phyloP scores from a whole-genome alignment of 179 eudicot species.

The Camellia oleifera region DNA sequence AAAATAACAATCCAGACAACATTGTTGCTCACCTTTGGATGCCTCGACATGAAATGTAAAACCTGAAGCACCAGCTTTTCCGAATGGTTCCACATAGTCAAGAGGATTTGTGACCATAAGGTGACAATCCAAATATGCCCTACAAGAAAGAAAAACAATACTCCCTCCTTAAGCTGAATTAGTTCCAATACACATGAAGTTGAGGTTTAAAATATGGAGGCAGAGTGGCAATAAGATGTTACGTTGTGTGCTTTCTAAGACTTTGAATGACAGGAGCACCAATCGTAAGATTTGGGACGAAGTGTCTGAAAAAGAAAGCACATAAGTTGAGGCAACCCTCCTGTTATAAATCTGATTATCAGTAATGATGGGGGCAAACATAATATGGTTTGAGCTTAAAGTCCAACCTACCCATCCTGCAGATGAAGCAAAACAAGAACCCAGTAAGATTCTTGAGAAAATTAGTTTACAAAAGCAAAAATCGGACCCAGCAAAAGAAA shows the following conservation, averaged over 20 bases:
- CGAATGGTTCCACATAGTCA: conserved; percentile 85
- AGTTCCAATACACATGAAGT: not conserved
- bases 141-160: conserved; percentile 22
- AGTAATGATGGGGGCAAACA: not conserved
- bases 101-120: conserved; percentile 98
- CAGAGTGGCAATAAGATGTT: conserved; percentile 23
- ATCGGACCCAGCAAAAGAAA: not conserved
- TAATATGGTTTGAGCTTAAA: conserved; percentile 6
- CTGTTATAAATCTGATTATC: not conserved
- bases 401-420: conserved; percentile 96
- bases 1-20: conserved; percentile 7
- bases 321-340: not conserved
- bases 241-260: conserved; percentile 89
- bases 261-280: conserved; percentile 98
- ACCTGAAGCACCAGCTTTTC: conserved; percentile 99
- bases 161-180: not conserved
- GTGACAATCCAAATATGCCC: conserved; percentile 98
- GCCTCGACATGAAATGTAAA: conserved; percentile 96
- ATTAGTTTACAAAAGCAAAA: not conserved
- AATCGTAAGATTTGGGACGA: conserved; percentile 92
- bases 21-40: conserved; percentile 62
- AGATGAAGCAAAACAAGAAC: conserved; percentile 21
- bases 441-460: conserved; percentile 8
- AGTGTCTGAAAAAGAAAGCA: conserved; percentile 56
- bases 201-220: not conserved